Percentiles rank a stretch among this genome's conserved stretches.
phyloP scores from a whole-genome alignment of 495 filamentous ascomycete species.

The Filosporella fistucella region DNA sequence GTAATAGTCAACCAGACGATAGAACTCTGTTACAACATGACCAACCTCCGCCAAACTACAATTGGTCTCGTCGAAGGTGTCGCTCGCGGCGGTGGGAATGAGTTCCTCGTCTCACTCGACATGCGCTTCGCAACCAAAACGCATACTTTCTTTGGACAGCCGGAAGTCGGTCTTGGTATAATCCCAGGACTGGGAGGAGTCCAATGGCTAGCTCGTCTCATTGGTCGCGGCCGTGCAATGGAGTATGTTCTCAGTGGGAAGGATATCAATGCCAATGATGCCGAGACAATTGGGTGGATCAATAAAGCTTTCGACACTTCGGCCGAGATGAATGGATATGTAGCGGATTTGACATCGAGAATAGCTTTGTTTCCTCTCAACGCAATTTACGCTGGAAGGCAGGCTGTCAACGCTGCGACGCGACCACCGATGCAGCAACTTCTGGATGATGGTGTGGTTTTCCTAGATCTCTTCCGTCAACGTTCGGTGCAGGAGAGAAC shows the following conservation, averaged over 20 bases:
- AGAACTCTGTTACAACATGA: not conserved
- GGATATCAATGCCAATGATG: constrained; percentile 6
- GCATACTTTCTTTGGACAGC: not conserved
- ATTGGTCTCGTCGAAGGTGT: constrained; percentile 7
- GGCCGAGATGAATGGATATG: constrained; percentile 1
- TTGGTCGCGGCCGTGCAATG: constrained; percentile 8
- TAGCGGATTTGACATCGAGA: constrained; percentile 1
- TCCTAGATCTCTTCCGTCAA: not conserved
- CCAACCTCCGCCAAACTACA: constrained; percentile 1
- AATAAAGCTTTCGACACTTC: constrained; percentile 8
- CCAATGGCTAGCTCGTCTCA: not conserved
- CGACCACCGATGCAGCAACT: not conserved
- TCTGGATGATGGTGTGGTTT: not conserved
- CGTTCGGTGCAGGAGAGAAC: not conserved
- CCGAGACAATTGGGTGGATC: constrained; percentile 11
- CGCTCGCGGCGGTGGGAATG: constrained; percentile 3
- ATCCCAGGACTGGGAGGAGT: constrained; percentile 1
- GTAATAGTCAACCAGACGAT: not conserved
- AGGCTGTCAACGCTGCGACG: constrained; percentile 36
- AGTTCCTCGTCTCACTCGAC: constrained; percentile 1
- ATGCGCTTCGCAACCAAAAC: constrained; percentile 1
- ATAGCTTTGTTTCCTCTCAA: not conserved
- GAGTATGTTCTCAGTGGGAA: constrained; percentile 6
- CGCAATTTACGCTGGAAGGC: constrained; percentile 33
- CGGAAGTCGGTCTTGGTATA: constrained; percentile 1